Evolutionary conservation across 1,284 basidiomycete species (phyloP).

Genomic region (Ganoderma resinaceum): DNA sequence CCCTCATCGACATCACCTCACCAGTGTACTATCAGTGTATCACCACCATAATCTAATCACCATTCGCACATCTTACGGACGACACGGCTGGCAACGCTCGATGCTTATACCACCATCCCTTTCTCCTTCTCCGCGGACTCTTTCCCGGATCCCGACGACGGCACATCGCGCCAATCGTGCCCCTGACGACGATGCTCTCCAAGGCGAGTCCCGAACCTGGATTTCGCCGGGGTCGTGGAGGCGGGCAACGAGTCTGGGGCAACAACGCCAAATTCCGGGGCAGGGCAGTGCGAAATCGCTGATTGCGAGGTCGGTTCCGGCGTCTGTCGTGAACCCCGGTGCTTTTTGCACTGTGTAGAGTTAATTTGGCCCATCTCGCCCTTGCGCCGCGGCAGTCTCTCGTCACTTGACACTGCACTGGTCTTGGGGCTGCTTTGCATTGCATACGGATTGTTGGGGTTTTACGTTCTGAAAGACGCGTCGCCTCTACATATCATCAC

Average conservation of each 20-base stretch:
- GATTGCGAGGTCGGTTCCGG: constrained; percentile 13
- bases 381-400: neutral
- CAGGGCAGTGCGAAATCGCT: constrained; percentile 4
- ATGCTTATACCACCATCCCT: neutral
- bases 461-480: neutral
- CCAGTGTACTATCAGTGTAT: constrained; percentile 31
- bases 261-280: neutral
- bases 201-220: neutral
- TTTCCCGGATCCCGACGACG: neutral
- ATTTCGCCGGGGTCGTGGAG: neutral
- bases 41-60: constrained; percentile 26
- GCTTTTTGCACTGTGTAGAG: constrained; percentile 5
- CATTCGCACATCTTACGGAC: neutral
- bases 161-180: neutral
- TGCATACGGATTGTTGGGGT: neutral
- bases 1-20: constrained; percentile 15
- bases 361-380: constrained; percentile 7
- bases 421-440: neutral
- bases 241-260: constrained; percentile 4
- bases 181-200: neutral
- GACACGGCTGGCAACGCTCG: neutral
- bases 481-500: neutral
- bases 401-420: constrained; percentile 1
- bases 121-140: constrained; percentile 1
- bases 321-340: constrained; percentile 12